These are phyloP conservation scores for Rhodotorula mucilaginosa DNA, from an alignment of 1,284 basidiomycete genomes.

Conservation along the genomic window DNA sequence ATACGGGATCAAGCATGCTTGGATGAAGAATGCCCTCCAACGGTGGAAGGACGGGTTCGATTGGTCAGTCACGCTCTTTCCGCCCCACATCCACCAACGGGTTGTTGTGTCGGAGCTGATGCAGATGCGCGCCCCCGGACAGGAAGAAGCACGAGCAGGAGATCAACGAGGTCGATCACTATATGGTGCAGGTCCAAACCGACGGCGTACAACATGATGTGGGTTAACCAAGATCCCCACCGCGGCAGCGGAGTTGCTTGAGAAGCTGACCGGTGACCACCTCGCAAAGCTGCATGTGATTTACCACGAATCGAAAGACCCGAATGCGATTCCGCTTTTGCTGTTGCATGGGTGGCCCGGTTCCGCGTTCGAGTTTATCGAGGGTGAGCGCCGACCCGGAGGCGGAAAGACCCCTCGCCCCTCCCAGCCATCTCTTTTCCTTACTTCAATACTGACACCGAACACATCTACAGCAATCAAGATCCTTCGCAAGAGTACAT, in stretches of 20 bases:
- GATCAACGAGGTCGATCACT: slow-evolving; percentile 35
- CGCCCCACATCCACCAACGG: background rate
- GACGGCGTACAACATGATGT: slow-evolving; percentile 17
- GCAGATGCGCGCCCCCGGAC: background rate
- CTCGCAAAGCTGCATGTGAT: slow-evolving; percentile 45
- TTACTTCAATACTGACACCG: background rate
- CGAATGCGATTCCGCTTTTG: slow-evolving; percentile 47
- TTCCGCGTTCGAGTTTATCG: slow-evolving; percentile 45
- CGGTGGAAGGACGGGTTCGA: slow-evolving; percentile 29
- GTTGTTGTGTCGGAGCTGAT: background rate
- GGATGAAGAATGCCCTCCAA: slow-evolving; percentile 22
- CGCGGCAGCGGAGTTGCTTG: background rate
- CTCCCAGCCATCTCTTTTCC: too few species aligned
- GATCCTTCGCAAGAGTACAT: slow-evolving; percentile 39
- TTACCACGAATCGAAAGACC: slow-evolving; percentile 40
- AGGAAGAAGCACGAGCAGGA: slow-evolving; percentile 27
- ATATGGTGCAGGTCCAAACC: slow-evolving; percentile 18
- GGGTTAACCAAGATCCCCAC: background rate
- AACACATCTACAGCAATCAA: slow-evolving; percentile 35
- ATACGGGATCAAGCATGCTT: slow-evolving; percentile 29
- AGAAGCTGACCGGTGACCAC: background rate
- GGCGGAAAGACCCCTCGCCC: too few species aligned
- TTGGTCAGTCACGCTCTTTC: slow-evolving; percentile 11
- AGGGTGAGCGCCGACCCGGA: slow-evolving; percentile 5
- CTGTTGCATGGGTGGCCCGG: slow-evolving; percentile 48